phyloP scores from a whole-genome alignment of 2,329 filamentous ascomycete genomes.

The Colletotrichum tanaceti region DNA sequence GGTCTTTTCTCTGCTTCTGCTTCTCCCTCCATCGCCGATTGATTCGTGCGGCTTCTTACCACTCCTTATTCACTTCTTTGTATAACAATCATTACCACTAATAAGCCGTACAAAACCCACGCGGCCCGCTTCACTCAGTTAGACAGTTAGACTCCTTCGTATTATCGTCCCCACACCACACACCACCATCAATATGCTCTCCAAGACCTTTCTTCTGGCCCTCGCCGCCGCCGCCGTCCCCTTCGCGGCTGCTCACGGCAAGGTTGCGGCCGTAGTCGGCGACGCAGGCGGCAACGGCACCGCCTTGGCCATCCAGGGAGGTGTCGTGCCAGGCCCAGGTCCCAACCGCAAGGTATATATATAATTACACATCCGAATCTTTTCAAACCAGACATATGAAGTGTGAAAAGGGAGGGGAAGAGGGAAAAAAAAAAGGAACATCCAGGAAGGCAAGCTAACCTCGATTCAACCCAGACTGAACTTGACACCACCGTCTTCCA shows the following conservation, averaged over 20 bases:
- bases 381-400: no score
- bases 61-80: background rate
- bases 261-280: constrained; percentile 45
- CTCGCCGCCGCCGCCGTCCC: constrained; percentile 45
- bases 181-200: constrained; percentile 37
- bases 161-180: no score
- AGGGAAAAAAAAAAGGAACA: background rate
- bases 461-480: constrained; percentile 48
- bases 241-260: constrained; percentile 48
- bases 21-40: constrained; percentile 34
- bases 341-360: constrained; percentile 48
- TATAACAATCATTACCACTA: background rate
- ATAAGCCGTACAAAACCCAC: background rate
- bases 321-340: constrained; percentile 54
- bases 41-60: constrained; percentile 24
- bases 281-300: constrained; percentile 54
- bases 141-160: no score
- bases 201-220: constrained; percentile 41
- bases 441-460: constrained; percentile 2
- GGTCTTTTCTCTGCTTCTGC: constrained; percentile 6
- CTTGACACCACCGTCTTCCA: constrained; percentile 59
- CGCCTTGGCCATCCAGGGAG: constrained; percentile 53
- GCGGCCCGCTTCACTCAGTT: constrained; percentile 4
- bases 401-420: no score
- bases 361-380: no score